Evolutionary conservation across 2,329 filamentous ascomycete species (phyloP).

Genomic region (Beauveria rudraprayagi): DNA sequence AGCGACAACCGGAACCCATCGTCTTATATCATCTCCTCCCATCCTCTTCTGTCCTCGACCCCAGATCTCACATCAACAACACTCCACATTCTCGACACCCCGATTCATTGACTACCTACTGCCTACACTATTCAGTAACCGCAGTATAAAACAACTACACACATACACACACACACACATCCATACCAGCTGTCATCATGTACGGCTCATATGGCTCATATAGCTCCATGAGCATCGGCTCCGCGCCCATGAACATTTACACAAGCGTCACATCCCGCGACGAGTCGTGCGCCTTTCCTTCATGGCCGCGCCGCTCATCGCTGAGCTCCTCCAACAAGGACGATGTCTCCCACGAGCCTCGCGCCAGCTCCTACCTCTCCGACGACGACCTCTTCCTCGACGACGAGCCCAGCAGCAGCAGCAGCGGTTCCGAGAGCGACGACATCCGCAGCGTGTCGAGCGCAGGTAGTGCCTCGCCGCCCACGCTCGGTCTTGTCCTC

Average conservation of each 20-base stretch:
- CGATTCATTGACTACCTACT: neutral
- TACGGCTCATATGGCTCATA: constrained; percentile 44
- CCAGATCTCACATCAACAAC: neutral
- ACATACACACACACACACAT: constrained; percentile 16
- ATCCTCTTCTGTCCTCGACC: neutral
- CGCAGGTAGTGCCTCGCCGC: constrained; percentile 33
- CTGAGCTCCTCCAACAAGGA: constrained; percentile 35
- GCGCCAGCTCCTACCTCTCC: constrained; percentile 49
- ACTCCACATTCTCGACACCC: neutral
- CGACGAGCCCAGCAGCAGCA: constrained; percentile 38
- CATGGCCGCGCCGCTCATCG: constrained; percentile 49
- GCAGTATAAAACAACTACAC: constrained; percentile 9
- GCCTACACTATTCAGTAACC: neutral
- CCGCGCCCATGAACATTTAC: constrained; percentile 39
- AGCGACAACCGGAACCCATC: constrained; percentile 2
- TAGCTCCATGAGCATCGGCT: constrained; percentile 37
- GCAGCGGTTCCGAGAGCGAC: constrained; percentile 42
- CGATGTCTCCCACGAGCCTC: constrained; percentile 29
- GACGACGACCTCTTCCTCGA: constrained; percentile 54
- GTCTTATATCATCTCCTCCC: constrained; percentile 3
- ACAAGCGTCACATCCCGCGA: constrained; percentile 32
- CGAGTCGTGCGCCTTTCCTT: constrained; percentile 47
- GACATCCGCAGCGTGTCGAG: constrained; percentile 36
- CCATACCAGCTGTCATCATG: constrained; percentile 28
- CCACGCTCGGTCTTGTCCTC: constrained; percentile 16